A percentile compares a stretch with the other conserved stretches of the same genome.
These are phyloP conservation scores for Penicillium bialowiezense DNA, from an alignment of 495 filamentous ascomycete genomes.

Conservation along the genomic window DNA sequence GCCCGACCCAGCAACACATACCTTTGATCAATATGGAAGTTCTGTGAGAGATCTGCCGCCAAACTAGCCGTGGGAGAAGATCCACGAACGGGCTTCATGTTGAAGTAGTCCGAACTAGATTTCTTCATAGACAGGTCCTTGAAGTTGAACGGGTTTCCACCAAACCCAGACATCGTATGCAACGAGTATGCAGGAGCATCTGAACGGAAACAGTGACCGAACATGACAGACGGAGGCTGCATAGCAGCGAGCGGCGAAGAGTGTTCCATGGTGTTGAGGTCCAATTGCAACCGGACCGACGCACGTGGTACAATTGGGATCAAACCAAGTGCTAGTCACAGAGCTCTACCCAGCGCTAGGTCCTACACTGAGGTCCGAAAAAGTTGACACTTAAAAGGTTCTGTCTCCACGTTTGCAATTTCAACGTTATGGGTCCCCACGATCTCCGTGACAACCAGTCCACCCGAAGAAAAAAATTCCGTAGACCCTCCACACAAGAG, in stretches of 20 bases:
- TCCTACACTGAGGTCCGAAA: conserved; percentile 9
- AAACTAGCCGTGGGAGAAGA: conserved; percentile 89
- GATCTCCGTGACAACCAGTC: conserved; percentile 12
- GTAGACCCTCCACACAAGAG: conserved; percentile 17
- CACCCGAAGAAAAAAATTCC: conserved; percentile 1
- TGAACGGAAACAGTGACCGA: conserved; percentile 52
- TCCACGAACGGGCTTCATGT: conserved; percentile 70
- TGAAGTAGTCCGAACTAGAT: conserved; percentile 64
- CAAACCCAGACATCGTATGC: conserved; percentile 52
- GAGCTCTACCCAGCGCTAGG: conserved; percentile 4
- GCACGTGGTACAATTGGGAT: conserved; percentile 10
- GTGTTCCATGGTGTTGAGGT: conserved; percentile 63
- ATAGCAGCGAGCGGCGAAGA: conserved; percentile 94
- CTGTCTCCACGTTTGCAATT: conserved; percentile 13
- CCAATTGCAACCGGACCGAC: conserved; percentile 8
- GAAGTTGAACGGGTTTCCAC: conserved; percentile 67
- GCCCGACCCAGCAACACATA: conserved; percentile 36
- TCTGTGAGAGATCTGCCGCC: conserved; percentile 91
- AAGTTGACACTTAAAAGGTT: neutral
- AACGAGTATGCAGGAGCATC: conserved; percentile 49
- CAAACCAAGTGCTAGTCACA: neutral
- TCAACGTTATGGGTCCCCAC: conserved; percentile 12
- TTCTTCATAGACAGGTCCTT: conserved; percentile 70
- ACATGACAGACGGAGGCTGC: conserved; percentile 70
- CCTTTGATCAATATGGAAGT: conserved; percentile 93